Evolutionary conservation across 2,329 filamentous ascomycete species (phyloP).

Genomic region (Paracorniculantispora psalliotae): DNA sequence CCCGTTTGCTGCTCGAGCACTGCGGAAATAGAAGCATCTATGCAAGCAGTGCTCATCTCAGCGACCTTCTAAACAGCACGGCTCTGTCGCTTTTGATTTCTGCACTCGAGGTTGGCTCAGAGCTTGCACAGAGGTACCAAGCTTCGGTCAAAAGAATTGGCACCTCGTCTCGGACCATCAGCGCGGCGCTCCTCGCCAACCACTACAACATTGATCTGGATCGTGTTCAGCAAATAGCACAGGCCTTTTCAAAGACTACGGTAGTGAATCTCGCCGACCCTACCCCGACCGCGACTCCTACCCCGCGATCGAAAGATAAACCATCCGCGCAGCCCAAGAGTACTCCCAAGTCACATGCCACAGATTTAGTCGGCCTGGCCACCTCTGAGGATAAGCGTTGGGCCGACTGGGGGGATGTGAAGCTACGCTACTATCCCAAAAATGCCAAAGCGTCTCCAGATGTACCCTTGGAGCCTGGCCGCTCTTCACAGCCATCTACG

Average conservation of each 20-base stretch:
- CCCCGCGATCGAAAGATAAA: conserved; percentile 66
- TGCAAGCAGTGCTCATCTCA: conserved; percentile 84
- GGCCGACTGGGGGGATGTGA: conserved; percentile 76
- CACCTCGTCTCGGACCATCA: conserved; percentile 61
- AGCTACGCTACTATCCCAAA: conserved; percentile 70
- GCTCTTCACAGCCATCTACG: conserved; percentile 55
- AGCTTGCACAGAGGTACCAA: conserved; percentile 88
- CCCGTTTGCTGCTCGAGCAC: conserved; percentile 81
- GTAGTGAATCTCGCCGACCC: conserved; percentile 48
- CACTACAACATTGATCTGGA: conserved; percentile 81
- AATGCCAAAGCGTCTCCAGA: conserved; percentile 22
- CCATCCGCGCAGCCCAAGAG: conserved; percentile 33
- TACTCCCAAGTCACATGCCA: conserved; percentile 64
- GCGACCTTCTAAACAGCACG: conserved; percentile 83
- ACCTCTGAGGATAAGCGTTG: conserved; percentile 56
- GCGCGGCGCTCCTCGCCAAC: conserved; percentile 69
- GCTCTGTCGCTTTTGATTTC: conserved; percentile 72
- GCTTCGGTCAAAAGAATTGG: conserved; percentile 74
- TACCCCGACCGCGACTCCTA: conserved; percentile 47
- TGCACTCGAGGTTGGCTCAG: conserved; percentile 74
- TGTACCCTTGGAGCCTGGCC: conserved; percentile 22
- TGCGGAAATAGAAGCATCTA: conserved; percentile 97
- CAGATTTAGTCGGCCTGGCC: conserved; percentile 74
- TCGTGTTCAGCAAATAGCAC: conserved; percentile 75
- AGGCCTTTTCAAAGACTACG: conserved; percentile 73